These are phyloP conservation scores for Chernovozyma aurita DNA, from an alignment of 1,139 yeast genomes.

Conservation along the genomic window DNA sequence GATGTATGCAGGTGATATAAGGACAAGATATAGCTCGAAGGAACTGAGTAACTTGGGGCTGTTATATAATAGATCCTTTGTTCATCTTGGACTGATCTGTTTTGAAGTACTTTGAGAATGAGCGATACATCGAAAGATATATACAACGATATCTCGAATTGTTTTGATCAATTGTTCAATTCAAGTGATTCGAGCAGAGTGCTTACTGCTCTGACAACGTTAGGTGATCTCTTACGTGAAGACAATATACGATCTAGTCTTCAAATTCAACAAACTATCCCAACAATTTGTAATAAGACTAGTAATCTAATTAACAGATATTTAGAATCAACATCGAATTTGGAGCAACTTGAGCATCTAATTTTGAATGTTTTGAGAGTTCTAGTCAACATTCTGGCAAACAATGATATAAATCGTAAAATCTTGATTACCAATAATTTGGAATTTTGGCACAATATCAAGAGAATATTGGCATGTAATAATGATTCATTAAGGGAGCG, in stretches of 20 bases:
- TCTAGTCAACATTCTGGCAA: conserved; percentile 34
- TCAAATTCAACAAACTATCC: conserved; percentile 8
- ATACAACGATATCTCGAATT: no score
- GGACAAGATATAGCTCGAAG: no score
- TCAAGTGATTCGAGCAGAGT: no score
- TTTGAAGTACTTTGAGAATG: no score
- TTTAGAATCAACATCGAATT: conserved; percentile 8
- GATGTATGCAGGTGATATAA: no score
- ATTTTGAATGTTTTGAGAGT: conserved; percentile 22
- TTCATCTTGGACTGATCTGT: no score
- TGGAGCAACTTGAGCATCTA: conserved; percentile 2
- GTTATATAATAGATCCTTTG: no score
- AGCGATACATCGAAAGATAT: no score
- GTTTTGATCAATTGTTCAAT: no score
- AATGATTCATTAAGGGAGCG: neutral
- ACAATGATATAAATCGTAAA: conserved; percentile 30
- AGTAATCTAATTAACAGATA: conserved; percentile 9
- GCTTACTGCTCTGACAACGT: no score
- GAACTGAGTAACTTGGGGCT: no score
- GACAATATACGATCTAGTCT: conserved; percentile 17
- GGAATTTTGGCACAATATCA: conserved; percentile 19
- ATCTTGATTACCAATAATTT: conserved; percentile 12
- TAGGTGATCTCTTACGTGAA: conserved; percentile 29
- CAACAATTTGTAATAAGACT: conserved; percentile 7
- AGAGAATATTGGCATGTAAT: neutral